Base-by-base conservation (phyloP, 75 land plant species). In the Azolla pinnata region DNA sequence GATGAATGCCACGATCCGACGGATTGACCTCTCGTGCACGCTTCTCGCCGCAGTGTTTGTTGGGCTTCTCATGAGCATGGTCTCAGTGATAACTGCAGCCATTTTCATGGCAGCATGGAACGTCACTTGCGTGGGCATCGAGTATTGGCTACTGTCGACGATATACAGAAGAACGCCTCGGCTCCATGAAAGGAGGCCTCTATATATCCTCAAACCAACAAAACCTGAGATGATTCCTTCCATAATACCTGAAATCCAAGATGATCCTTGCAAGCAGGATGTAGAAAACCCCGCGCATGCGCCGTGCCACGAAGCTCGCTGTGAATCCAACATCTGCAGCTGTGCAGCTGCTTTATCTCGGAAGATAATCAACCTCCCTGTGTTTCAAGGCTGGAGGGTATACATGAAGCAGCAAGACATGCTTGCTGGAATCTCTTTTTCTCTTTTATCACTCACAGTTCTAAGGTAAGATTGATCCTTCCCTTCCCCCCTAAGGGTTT, bases 21-120 rank as follows among this genome's bases (percentile, higher is more conserved):
- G 97, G 26, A 88, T 92, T 50, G 97, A 92, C 72, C 69, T 92
- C 31, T 57, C 53, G 31, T 92, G 97, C 82, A 87, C 87, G 75
- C 57, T 92, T 31, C 20, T 82, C 4, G 93, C 93, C 19, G 96
- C 97, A 31, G 86, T 85, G 17, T 74, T 81, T 46, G 61, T 70
- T 57, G 97, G 97, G 17, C 75, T 87, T 55, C 63, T 92, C 12
- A 88, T 88, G 60, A 87, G 93, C 57, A 80, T 74, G 45, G 71
- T 78, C 24, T 92, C 97, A 29, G 45, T 87, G 14, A 61, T 66
- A 61, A 81, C 86, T 31, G 84, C 92, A 51, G 82, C 93, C 40
- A 34, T 85, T 33, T 18, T 72, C 33, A 59, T 92, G 1, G 86
- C 82, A 0, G 9, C 78, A 0, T 92, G 92, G 88, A 92, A 83